These are phyloP conservation scores for Bipolaris gigantea DNA, from an alignment of 2,329 filamentous ascomycete species.

Conservation along the genomic window DNA sequence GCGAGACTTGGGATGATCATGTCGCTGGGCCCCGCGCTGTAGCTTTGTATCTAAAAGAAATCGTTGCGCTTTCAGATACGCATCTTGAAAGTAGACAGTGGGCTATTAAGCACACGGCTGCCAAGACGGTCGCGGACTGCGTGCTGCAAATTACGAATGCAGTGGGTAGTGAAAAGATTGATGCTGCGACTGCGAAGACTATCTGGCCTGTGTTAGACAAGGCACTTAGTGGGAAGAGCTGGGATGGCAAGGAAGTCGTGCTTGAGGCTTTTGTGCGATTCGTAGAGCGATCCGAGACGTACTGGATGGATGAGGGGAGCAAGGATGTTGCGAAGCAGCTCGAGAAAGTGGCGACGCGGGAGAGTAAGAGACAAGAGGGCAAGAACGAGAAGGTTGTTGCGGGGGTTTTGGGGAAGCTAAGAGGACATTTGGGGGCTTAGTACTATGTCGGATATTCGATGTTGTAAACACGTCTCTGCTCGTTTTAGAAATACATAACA, in stretches of 20 bases:
- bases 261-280: conserved; percentile 79
- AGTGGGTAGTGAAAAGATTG: conserved; percentile 61
- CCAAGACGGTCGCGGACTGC: conserved; percentile 76
- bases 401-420: conserved; percentile 22
- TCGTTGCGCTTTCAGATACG: conserved; percentile 66
- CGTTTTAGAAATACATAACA: neutral
- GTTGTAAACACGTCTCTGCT: too few species aligned
- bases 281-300: conserved; percentile 62
- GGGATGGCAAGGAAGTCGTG: conserved; percentile 86
- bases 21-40: conserved; percentile 83
- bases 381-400: conserved; percentile 57
- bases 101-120: conserved; percentile 86
- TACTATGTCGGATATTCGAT: neutral
- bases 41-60: conserved; percentile 81
- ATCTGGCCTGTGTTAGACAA: conserved; percentile 87
- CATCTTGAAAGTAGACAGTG: conserved; percentile 81
- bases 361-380: conserved; percentile 91
- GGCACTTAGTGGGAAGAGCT: conserved; percentile 84
- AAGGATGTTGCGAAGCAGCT: conserved; percentile 65
- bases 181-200: conserved; percentile 59
- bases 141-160: conserved; percentile 64
- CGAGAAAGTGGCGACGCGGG: conserved; percentile 69
- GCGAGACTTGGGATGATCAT: conserved; percentile 86
- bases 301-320: conserved; percentile 60
- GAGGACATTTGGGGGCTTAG: conserved; percentile 11